Conservation (phyloP, 768 basidiomycete species). For the Cyclocybe cylindracea region DNA sequence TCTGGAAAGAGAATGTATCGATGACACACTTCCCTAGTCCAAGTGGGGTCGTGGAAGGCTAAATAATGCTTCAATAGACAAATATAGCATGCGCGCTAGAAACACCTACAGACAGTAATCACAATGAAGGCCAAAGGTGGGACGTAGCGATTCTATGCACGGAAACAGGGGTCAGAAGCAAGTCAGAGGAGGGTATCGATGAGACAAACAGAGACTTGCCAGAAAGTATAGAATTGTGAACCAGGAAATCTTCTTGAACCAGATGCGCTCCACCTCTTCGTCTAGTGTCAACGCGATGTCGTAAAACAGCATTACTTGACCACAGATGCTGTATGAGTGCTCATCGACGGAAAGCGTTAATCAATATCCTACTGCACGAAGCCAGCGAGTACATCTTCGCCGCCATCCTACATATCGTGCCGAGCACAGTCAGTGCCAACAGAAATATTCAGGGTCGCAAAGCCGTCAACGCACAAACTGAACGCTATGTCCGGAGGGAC, state of each 20-base stretch:
- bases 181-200: neutral
- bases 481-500: conserved; percentile 13
- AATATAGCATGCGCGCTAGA: neutral
- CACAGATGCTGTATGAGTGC: neutral
- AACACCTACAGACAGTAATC: conserved; percentile 32
- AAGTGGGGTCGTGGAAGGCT: conserved; percentile 34
- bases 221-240: conserved; percentile 32
- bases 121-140: conserved; percentile 36
- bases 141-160: conserved; percentile 34
- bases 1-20: conserved; percentile 36
- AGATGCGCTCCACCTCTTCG: conserved; percentile 37
- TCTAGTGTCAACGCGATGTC: conserved; percentile 36
- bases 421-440: neutral
- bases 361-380: conserved; percentile 29
- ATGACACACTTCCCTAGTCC: conserved; percentile 32
- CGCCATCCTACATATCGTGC: conserved; percentile 24
- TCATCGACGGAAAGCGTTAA: neutral
- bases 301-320: conserved; percentile 36
- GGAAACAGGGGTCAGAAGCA: neutral
- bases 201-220: conserved; percentile 15
- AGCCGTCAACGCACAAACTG: conserved; percentile 14
- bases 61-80: neutral
- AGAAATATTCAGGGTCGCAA: neutral
- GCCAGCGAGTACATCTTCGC: conserved; percentile 39
- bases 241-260: conserved; percentile 27